Base-by-base conservation (phyloP, 2,329 filamentous ascomycete species). In the Cercospora brassicicola region DNA sequence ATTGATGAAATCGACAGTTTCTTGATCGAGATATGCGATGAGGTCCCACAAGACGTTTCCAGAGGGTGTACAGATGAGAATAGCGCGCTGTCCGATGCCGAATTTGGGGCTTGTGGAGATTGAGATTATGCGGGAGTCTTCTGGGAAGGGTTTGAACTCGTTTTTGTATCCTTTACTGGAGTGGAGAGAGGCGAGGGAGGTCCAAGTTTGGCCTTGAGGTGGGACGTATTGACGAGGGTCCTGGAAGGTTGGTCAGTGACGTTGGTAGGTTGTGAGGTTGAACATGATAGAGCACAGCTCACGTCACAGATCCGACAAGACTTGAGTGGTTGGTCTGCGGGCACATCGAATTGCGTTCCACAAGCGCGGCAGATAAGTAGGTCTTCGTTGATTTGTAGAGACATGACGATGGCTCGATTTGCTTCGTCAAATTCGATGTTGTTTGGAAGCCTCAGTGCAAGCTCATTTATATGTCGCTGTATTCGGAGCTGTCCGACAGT, bases 31-130 rank as follows among this genome's bases (percentile, higher is more conserved):
- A 71, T 88, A 87, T 0, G 91, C 85, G 66, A 95, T 82, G 69
- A 90, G 88, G 78, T 95, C 92, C 92, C 92, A 96, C 1, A 95
- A 85, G 1, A 95, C 79, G 76, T 94, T 94, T 0, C 91, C 91
- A 0, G 78, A 67, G 0, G 86, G 82, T 0, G 90, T 92, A 60
- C 84, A 82, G 11, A 94, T 81, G 2, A 96, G 81, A 57, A 93
- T 84, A 20, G 89, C 89, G 33, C 92, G 85, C 79, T 95, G 89
- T 0, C 91, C 91, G 70, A 95, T 95, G 64, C 83, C 91, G 68
- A 93, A 71, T 61, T 82, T 82, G 26, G 81, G 81, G 45, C 78
- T 77, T 1, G 83, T 84, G 67, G 71, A 77, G 63, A 85, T 81
- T 68, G 79, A 84, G 73, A 77, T 81, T 62, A 85, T 79, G 3